Base-by-base conservation (phyloP, 805 yeast genomes). In the Candida hispaniensis region DNA sequence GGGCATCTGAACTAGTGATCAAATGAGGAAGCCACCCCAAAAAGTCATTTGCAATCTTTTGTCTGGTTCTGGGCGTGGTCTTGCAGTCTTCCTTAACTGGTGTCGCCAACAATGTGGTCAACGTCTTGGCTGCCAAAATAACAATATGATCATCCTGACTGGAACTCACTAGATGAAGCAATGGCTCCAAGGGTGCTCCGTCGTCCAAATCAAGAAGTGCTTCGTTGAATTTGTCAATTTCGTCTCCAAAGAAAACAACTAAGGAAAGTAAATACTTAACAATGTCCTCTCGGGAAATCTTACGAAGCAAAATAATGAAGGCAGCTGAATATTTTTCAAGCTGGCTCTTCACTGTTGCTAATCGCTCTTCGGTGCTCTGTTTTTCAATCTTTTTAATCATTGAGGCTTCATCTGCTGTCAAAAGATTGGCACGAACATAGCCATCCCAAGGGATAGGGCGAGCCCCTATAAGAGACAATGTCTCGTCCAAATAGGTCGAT, bases 371-470 rank as follows among this genome's bases (percentile, higher is more conserved):
- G 8, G 42, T 41, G 20, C 50, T 41, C 47, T 65, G 67, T 43
- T 66, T 66, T 47, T 69, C 75, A 43, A 73, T 61, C 13, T 63
- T 57, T 50, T 71, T 71, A 47, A 74, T 62, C 28, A 66, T 59
- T 34, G 67, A 67, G 7, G 86, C 88, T 52, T 82, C 91, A 42
- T 71, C 72, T 33, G 67, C 67, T 26, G 75, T 60, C 22, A 86
- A 63, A 27, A 75, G 69, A 30, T 71, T 74, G 12, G 86, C 75
- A 38, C 94, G 67, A 7, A 80, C 75, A 47, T 79, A 73, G 7
- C 93, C 93, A 50, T 81, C 93, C 96, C 96, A 86, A 18, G 93
- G 93, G 39, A 85, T 71, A 18, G 86, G 75, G 44, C 91, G 71
- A 41, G 80, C 76, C 48, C 91, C 66, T 44, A 83, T 75, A 42